Base-by-base conservation (phyloP, 495 filamentous ascomycete species). In the Xeromyces bisporus region DNA sequence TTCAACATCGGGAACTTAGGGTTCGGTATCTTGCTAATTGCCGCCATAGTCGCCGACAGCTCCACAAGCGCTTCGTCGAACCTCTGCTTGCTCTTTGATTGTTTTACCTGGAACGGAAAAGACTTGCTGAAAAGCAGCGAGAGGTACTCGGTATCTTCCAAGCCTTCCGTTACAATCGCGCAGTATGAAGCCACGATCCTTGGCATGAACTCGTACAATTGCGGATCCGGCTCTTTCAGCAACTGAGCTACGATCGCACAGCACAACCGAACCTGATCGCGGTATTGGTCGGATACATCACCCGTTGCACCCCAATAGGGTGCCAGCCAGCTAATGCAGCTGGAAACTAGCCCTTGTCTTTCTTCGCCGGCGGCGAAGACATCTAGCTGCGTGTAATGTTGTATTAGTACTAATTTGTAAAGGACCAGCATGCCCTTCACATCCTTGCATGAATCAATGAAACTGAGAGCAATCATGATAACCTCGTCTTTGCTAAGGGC, bases 351-450 rank as follows among this genome's bases (percentile, higher is more conserved):
- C 14, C 67, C 72, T 17, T 69, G 66, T 33, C 77, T 66, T 39
- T 86, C 75, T 35, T 85, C 76, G 0, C 75, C 71, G 6, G 76
- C 62, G 23, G 76, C 66, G 55, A 96, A 93, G 12, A 92, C 57
- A 13, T 77, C 73, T 7, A 86, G 56, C 26, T 75, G 74, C 3
- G 78, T 80, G 45, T 89, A 80, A 47, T 92, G 84, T 45, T 92
- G 77, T 39, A 96, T 87, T 9, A 96, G 64, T 6, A 94, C 70
- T 29, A 99, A 64, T 46, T 93, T 93, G 55, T 91, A 93, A 7
- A 96, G 58, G n/a, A 93, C 65, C 6, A 99, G 63, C 68, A 91
- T 93, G 14, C 91, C 86, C 42, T 84, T 89, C 21, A 91, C 85
- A 11, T 67, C 62, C 6, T 72, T 69, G 56, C 89, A 96, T 7